phyloP scores from a whole-genome alignment of 805 yeast genomes.

The Sungouiozyma intestinalis region DNA sequence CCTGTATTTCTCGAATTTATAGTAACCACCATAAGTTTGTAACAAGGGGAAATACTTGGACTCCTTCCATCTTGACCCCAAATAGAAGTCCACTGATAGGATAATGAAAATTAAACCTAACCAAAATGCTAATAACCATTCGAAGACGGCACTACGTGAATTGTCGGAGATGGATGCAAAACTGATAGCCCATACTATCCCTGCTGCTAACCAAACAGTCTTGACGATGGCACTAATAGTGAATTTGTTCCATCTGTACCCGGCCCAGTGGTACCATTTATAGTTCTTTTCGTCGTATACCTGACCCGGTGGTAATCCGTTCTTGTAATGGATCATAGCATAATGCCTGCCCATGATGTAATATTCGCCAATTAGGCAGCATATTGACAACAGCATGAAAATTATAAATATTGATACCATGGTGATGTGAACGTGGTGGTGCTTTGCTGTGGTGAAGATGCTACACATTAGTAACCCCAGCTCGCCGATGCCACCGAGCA shows the following conservation, averaged over 20 bases:
- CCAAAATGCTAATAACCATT: slow-evolving; percentile 83
- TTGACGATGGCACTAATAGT: slow-evolving; percentile 45
- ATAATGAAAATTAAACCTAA: slow-evolving; percentile 60
- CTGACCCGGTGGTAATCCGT: not conserved
- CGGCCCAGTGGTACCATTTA: slow-evolving; percentile 26
- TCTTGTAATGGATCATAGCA: slow-evolving; percentile 22
- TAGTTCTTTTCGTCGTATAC: slow-evolving; percentile 6
- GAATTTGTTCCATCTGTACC: slow-evolving; percentile 33
- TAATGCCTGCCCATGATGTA: slow-evolving; percentile 37
- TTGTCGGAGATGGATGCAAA: slow-evolving; percentile 44
- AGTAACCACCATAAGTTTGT: slow-evolving; percentile 7
- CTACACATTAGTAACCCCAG: slow-evolving; percentile 66
- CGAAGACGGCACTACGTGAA: slow-evolving; percentile 54
- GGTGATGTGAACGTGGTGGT: slow-evolving; percentile 44
- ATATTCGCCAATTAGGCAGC: slow-evolving; percentile 37
- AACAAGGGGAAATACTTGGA: slow-evolving; percentile 25
- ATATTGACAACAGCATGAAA: slow-evolving; percentile 44
- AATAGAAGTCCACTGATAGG: slow-evolving; percentile 59
- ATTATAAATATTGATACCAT: slow-evolving; percentile 67
- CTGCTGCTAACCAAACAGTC: slow-evolving; percentile 52
- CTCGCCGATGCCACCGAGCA: slow-evolving; percentile 48
- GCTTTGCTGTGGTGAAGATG: slow-evolving; percentile 53
- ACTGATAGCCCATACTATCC: slow-evolving; percentile 56
- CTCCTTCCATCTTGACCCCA: slow-evolving; percentile 37
- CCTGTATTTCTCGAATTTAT: slow-evolving; percentile 19